These are phyloP conservation scores for Vaccinium darrowii DNA, from an alignment of 148 eudicot genomes.

Conservation along the genomic window DNA sequence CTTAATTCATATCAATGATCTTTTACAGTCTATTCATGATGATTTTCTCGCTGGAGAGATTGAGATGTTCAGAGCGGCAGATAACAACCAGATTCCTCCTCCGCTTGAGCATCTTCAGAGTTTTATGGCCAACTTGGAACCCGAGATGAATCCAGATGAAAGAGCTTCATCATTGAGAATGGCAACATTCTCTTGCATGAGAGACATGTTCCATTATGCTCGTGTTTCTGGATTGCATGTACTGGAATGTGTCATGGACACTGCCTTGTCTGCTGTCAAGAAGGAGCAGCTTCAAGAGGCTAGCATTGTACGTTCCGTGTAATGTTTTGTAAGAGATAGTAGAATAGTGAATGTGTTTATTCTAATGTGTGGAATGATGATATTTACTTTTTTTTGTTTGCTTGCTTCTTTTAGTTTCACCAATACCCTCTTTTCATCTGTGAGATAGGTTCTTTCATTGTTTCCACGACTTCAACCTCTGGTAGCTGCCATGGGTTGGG, in stretches of 20 bases:
- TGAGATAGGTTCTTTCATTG: conserved; percentile 65
- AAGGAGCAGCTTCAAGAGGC: conserved; percentile 78
- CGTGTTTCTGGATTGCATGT: conserved; percentile 88
- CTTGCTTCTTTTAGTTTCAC: conserved; percentile 9
- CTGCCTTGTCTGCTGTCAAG: conserved; percentile 73
- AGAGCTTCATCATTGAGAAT: conserved; percentile 33
- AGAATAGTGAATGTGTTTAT: conserved; percentile 1
- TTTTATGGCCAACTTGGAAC: conserved; percentile 35
- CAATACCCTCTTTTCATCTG: conserved; percentile 17
- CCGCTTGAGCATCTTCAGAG: conserved; percentile 63
- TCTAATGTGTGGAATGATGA: background rate
- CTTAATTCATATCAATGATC: conserved; percentile 5
- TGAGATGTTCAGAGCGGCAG: conserved; percentile 45
- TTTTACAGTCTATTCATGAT: conserved; percentile 74
- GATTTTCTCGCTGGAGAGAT: conserved; percentile 64
- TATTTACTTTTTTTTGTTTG: conserved; percentile 12
- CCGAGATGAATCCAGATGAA: conserved; percentile 31
- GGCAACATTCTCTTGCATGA: conserved; percentile 59
- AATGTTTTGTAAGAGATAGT: conserved; percentile 10
- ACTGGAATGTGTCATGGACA: conserved; percentile 75
- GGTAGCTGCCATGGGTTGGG: conserved; percentile 97
- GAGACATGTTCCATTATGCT: conserved; percentile 85
- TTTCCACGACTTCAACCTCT: conserved; percentile 95
- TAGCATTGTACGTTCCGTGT: conserved; percentile 54
- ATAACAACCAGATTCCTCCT: conserved; percentile 47